These are phyloP conservation scores for Claviceps monticola DNA, from an alignment of 2,329 filamentous ascomycete genomes.

Conservation along the genomic window DNA sequence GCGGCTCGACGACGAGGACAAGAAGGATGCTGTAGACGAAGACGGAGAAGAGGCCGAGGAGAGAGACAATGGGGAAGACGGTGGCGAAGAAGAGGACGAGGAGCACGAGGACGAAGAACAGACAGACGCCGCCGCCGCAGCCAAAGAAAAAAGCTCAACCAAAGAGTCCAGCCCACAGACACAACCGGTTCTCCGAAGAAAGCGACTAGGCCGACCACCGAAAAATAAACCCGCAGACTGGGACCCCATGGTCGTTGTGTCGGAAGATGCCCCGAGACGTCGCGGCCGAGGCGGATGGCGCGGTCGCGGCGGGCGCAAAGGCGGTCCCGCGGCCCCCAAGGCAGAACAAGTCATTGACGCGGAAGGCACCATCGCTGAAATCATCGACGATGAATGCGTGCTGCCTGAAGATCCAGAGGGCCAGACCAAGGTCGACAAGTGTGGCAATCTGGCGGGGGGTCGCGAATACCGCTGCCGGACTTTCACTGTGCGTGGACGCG, in stretches of 20 bases:
- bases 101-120: constrained; percentile 12
- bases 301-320: constrained; percentile 49
- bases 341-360: constrained; percentile 82
- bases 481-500: constrained; percentile 77
- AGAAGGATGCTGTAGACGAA: constrained; percentile 33
- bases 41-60: background rate
- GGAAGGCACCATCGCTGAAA: constrained; percentile 82
- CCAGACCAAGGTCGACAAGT: constrained; percentile 84
- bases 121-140: constrained; percentile 15
- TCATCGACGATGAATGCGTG: constrained; percentile 82
- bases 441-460: constrained; percentile 67
- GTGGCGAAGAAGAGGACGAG: constrained; percentile 25
- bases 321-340: constrained; percentile 59
- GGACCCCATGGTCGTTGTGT: constrained; percentile 47
- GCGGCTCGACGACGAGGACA: constrained; percentile 26
- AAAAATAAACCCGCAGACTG: constrained; percentile 75
- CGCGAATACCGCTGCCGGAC: constrained; percentile 92
- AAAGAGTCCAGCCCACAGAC: constrained; percentile 43
- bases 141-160: constrained; percentile 26
- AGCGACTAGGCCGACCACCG: constrained; percentile 71
- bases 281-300: constrained; percentile 60
- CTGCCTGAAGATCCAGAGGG: constrained; percentile 79
- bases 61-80: constrained; percentile 19
- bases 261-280: constrained; percentile 45
- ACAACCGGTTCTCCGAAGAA: constrained; percentile 53